Evolutionary conservation across 2,329 filamentous ascomycete species (phyloP).

Genomic region (Spiromastix sp.): DNA sequence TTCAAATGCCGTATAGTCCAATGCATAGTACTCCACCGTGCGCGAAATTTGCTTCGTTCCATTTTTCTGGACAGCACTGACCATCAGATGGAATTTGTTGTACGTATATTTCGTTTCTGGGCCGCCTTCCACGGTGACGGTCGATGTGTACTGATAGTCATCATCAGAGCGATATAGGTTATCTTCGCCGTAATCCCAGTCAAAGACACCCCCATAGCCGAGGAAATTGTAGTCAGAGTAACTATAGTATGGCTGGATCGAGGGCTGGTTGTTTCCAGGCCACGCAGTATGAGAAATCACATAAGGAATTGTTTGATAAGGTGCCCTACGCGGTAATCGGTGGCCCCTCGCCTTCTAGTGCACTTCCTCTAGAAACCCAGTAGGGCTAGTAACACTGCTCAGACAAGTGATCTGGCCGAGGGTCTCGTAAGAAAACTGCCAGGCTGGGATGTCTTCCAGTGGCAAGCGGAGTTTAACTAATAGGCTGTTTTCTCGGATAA

Average conservation of each 20-base stretch:
- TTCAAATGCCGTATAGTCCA: neutral
- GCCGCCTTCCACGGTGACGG: neutral
- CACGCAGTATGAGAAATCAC: neutral
- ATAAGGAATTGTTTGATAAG: slow-evolving; percentile 2
- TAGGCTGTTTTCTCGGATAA: neutral
- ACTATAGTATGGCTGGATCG: slow-evolving; percentile 1
- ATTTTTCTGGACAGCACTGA: neutral
- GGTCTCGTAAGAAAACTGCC: no score
- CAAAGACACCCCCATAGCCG: slow-evolving; percentile 1
- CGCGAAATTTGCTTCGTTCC: slow-evolving; percentile 1
- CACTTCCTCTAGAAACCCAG: no score
- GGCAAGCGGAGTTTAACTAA: slow-evolving; percentile 1
- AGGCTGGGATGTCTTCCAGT: neutral
- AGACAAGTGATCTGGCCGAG: no score
- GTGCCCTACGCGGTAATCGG: neutral
- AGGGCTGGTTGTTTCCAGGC: slow-evolving; percentile 1
- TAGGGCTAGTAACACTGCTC: no score
- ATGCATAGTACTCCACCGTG: neutral
- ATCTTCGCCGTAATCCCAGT: slow-evolving; percentile 5
- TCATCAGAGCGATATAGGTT: slow-evolving; percentile 2
- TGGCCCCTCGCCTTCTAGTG: slow-evolving; percentile 1
- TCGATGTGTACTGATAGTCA: slow-evolving; percentile 5
- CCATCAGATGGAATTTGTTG: slow-evolving; percentile 6
- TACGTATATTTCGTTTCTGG: slow-evolving; percentile 4
- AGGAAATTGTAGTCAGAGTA: slow-evolving; percentile 5